Evolutionary conservation across 2,329 filamentous ascomycete genomes (phyloP).

Genomic region (Chaetomiaceae sp.): DNA sequence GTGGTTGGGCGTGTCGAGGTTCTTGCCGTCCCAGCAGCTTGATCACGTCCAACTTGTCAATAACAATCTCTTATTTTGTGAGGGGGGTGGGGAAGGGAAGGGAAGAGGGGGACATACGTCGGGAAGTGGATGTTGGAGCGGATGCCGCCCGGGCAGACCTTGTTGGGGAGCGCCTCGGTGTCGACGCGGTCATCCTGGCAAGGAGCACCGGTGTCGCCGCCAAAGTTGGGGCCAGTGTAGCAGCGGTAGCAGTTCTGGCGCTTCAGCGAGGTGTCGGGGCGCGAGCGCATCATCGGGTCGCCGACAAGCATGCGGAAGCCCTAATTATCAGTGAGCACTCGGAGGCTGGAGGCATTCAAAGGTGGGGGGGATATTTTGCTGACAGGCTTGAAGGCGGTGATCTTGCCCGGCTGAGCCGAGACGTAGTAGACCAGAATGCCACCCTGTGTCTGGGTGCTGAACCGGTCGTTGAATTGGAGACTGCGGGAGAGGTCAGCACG

Average conservation of each 20-base stretch:
- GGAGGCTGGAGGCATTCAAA: not conserved
- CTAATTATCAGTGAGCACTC: conserved; percentile 26
- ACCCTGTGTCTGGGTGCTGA: conserved; percentile 39
- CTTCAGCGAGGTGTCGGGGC: conserved; percentile 30
- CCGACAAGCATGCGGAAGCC: conserved; percentile 48
- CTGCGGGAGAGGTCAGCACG: conserved; percentile 23
- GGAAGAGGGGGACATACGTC: conserved; percentile 50
- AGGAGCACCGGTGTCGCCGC: conserved; percentile 35
- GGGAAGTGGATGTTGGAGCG: conserved; percentile 45
- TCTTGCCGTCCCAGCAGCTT: conserved; percentile 48
- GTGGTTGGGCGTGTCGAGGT: conserved; percentile 46
- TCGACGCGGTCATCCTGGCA: conserved; percentile 39
- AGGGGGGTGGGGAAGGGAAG: conserved; percentile 46
- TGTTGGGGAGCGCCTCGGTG: conserved; percentile 36
- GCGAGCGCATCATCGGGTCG: conserved; percentile 36
- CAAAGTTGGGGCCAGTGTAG: conserved; percentile 43
- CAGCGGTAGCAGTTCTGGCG: conserved; percentile 42
- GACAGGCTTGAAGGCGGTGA: conserved; percentile 46
- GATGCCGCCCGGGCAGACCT: conserved; percentile 41
- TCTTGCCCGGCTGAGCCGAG: conserved; percentile 37
- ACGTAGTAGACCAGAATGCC: conserved; percentile 47
- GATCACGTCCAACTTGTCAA: too few species aligned
- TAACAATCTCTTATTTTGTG: conserved; percentile 48
- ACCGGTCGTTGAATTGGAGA: conserved; percentile 38
- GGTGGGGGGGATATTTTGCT: conserved; percentile 19